Conservation (phyloP, 163 green algal species). For the Coccomyxa subellipsoidea region DNA sequence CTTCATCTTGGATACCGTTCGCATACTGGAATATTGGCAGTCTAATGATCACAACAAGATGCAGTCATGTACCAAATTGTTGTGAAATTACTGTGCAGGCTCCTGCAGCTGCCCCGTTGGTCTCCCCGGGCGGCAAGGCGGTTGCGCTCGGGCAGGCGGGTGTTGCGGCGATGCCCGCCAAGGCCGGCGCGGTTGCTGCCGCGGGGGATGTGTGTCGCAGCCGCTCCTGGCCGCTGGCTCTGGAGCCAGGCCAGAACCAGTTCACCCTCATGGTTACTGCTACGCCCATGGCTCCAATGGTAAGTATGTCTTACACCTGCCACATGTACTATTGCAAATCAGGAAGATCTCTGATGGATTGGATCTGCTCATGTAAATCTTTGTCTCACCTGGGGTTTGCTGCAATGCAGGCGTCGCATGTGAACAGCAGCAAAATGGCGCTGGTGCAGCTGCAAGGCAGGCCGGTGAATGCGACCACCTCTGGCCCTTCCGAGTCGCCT, state of each 20-base stretch:
- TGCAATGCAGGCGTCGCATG: neutral
- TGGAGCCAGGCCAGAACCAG: slow-evolving; percentile 37
- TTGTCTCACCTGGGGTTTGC: neutral
- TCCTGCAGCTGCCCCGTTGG: neutral
- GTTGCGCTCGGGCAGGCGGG: too few relatives aligned
- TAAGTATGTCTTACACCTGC: too few relatives aligned
- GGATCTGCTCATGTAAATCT: too few relatives aligned
- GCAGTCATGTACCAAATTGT: too few relatives aligned
- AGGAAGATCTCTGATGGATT: neutral
- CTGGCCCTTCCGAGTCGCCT: neutral
- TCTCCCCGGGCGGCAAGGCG: neutral
- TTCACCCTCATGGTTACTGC: slow-evolving; percentile 29
- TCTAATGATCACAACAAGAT: too few relatives aligned
- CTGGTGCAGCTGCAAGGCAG: neutral
- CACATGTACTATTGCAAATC: too few relatives aligned
- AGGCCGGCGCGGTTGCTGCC: neutral
- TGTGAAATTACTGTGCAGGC: neutral
- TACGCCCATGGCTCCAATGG: neutral
- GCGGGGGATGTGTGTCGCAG: neutral
- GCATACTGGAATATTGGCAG: too few relatives aligned
- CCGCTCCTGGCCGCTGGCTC: slow-evolving; percentile 29
- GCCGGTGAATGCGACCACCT: neutral
- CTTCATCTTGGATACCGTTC: too few relatives aligned
- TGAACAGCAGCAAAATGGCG: neutral
- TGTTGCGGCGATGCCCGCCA: neutral